phyloP scores from a whole-genome alignment of 371 early-diverging fungal genomes.

The Mucor mucedo region DNA sequence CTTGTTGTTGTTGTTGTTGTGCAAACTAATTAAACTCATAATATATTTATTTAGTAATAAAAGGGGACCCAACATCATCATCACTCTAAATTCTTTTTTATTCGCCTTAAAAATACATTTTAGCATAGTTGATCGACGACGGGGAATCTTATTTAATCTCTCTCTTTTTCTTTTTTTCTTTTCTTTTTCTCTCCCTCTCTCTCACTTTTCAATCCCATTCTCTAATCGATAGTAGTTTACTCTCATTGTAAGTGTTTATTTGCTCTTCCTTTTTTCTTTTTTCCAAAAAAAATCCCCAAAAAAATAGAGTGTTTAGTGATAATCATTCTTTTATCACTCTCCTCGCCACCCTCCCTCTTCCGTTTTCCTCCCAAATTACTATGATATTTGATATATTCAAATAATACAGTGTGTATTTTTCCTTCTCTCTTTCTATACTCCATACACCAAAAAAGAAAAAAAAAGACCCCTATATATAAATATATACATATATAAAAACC shows the following conservation, averaged over 20 bases:
- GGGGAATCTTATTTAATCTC: constrained; percentile 3
- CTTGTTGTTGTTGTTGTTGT: constrained; percentile 14
- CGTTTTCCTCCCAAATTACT: background rate
- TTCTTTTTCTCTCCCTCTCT: constrained; percentile 1
- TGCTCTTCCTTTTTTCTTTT: background rate
- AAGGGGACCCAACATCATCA: background rate
- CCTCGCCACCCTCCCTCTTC: background rate
- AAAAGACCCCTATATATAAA: too few species aligned
- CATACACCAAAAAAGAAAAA: background rate
- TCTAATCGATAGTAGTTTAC: background rate
- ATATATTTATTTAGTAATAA: background rate
- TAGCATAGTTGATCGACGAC: background rate
- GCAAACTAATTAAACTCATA: constrained; percentile 20
- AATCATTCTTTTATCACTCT: background rate
- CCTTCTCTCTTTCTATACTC: background rate
- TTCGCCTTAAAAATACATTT: constrained; percentile 2
- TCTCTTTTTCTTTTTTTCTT: constrained; percentile 1
- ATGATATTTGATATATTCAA: constrained; percentile 4
- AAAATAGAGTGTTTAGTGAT: background rate
- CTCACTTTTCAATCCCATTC: background rate
- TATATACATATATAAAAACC: background rate
- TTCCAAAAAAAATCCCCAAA: background rate
- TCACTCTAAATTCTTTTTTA: background rate
- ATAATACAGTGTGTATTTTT: background rate
- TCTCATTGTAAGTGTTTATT: background rate